Base-by-base conservation (phyloP, 176 grass and related monocot genomes). In the Echinochloa phyllopogon region DNA sequence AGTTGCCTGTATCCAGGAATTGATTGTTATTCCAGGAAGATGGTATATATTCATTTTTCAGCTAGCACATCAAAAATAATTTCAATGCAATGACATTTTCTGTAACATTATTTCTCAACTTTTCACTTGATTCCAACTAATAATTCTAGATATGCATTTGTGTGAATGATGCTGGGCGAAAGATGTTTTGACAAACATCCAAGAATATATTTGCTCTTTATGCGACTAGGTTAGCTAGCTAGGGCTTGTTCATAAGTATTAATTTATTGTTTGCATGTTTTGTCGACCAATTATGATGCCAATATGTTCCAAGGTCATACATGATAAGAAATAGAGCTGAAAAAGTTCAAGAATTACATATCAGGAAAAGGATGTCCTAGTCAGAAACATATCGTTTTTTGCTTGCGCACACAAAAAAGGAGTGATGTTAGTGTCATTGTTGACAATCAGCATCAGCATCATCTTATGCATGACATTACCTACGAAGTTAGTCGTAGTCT, bases 1-100 rank as follows among this genome's bases (percentile, higher is more conserved):
- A 93, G 87, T 78, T 81, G 82, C 81, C 64, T 68, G 68, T 43
- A 81, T 82, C 80, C 6, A 69, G 17, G 82, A 80, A 69, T 74
- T 67, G 61, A 61, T 75, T 69, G 70, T 62, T 69, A 81, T 85
- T 80, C 62, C 11, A 49, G 37, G 21, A 89, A 65, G 70, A 48
- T 75, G 70, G 42, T 29, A 75, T 52, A 86, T 71, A 42, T 87
- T 73, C 79, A 78, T 66, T 83, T 83, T n/a, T 68, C 59, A 87
- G 36, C 14, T 56, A 40, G 36, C 60, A 51, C 45, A 64, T 81
- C 39, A 82, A 72, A 9, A n/a, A n/a, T 33, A 21, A 25, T 69
- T 78, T 13, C 23, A 29, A 33, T 58, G 23, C 6, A 57, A 16
- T 16, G 74, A 6, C 40, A 65, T 3, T 4, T 51, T 37, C 23